Percentiles rank a stretch among this genome's conserved stretches.
Evolutionary conservation across 202 grass and related monocot genomes (phyloP).

Genomic region (Zizania palustris): DNA sequence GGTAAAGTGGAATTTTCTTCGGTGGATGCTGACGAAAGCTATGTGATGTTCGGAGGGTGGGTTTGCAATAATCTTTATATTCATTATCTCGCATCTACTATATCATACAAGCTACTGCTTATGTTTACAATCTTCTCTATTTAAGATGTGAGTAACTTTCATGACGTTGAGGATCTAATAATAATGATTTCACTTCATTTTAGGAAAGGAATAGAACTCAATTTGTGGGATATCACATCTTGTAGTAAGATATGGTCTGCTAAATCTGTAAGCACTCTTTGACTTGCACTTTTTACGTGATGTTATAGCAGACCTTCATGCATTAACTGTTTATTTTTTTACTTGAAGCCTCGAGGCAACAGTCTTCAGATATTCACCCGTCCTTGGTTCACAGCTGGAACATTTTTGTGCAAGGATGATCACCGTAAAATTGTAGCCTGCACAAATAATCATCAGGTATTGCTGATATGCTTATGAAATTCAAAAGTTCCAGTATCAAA

Average conservation of each 20-base stretch:
- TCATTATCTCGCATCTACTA: not conserved
- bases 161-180: constrained; percentile 17
- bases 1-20: constrained; percentile 71
- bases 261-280: constrained; percentile 75
- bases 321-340: constrained; percentile 46
- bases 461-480: constrained; percentile 17
- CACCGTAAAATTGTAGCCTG: constrained; percentile 53
- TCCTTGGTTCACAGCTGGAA: constrained; percentile 58
- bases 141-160: not conserved
- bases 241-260: constrained; percentile 82
- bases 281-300: constrained; percentile 9
- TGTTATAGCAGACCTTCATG: constrained; percentile 23
- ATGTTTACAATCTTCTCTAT: constrained; percentile 22
- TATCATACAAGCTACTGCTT: not conserved
- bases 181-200: constrained; percentile 39
- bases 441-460: constrained; percentile 88
- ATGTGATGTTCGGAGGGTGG: constrained; percentile 90
- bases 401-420: constrained; percentile 18
- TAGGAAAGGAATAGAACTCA: constrained; percentile 86
- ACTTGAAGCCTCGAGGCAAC: constrained; percentile 71
- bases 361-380: constrained; percentile 75
- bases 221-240: constrained; percentile 83
- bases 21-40: constrained; percentile 71
- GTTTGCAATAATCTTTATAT: constrained; percentile 31
- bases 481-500: not conserved